phyloP scores from a whole-genome alignment of 1,139 yeast genomes.

The Nakaseomyces nivariensis region DNA sequence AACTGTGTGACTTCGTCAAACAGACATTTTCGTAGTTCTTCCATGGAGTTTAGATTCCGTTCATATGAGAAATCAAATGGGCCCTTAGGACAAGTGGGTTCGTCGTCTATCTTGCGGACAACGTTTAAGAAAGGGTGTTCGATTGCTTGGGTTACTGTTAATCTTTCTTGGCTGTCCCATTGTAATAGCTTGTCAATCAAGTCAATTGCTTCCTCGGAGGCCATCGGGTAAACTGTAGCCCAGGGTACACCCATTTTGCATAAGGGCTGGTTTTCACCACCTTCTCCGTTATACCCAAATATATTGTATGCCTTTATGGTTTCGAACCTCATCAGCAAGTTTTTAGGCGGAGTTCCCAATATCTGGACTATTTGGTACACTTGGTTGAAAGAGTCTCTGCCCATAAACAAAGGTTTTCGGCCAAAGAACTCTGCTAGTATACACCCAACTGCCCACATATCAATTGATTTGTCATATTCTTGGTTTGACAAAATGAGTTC shows the following conservation, averaged over 20 bases:
- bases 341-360: slow-evolving; percentile 50
- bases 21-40: slow-evolving; percentile 20
- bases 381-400: slow-evolving; percentile 57
- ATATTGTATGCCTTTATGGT: slow-evolving; percentile 35
- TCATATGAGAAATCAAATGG: slow-evolving; percentile 60
- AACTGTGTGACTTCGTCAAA: slow-evolving; percentile 23
- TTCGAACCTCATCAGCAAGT: slow-evolving; percentile 30
- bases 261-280: background rate
- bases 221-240: slow-evolving; percentile 49
- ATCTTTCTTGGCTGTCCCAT: slow-evolving; percentile 49
- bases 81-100: slow-evolving; percentile 35
- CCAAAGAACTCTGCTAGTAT: slow-evolving; percentile 69
- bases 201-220: slow-evolving; percentile 39
- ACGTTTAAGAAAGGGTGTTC: slow-evolving; percentile 40
- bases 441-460: slow-evolving; percentile 77
- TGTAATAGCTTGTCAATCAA: slow-evolving; percentile 43
- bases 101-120: slow-evolving; percentile 43
- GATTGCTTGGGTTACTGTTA: slow-evolving; percentile 42
- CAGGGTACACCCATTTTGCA: slow-evolving; percentile 33
- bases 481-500: slow-evolving; percentile 64
- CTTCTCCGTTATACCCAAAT: slow-evolving; percentile 30
- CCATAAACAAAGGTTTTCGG: slow-evolving; percentile 61
- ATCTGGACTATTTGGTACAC: slow-evolving; percentile 51
- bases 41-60: slow-evolving; percentile 25
- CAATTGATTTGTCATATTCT: slow-evolving; percentile 48